These are phyloP conservation scores for Podaxis sp. DNA, from an alignment of 768 basidiomycete species.

Conservation along the genomic window DNA sequence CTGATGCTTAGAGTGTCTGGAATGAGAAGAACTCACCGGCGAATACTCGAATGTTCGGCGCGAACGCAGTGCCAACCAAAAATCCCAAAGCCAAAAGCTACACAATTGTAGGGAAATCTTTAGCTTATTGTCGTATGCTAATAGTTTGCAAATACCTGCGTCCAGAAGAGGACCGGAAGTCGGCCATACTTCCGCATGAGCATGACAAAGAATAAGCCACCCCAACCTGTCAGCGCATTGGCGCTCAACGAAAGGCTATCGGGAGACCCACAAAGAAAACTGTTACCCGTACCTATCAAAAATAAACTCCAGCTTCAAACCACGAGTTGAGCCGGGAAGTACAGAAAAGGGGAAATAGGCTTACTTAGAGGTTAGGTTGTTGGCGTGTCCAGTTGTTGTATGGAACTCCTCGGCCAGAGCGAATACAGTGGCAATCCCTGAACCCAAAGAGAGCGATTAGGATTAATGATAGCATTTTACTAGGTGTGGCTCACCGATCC, in stretches of 20 bases:
- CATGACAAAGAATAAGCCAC: slow-evolving; percentile 60
- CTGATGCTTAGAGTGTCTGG: not conserved
- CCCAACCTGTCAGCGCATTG: slow-evolving; percentile 43
- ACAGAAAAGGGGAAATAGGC: slow-evolving; percentile 12
- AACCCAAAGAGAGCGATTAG: not conserved
- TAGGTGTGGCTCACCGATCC: slow-evolving; percentile 42
- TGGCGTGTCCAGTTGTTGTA: slow-evolving; percentile 56
- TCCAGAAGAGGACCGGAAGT: slow-evolving; percentile 69
- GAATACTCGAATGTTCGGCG: slow-evolving; percentile 41
- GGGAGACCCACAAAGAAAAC: not conserved
- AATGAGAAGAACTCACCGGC: slow-evolving; percentile 13
- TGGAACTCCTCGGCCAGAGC: slow-evolving; percentile 54
- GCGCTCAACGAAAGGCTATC: too few relatives aligned
- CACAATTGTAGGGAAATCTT: not conserved
- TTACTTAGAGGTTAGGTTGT: slow-evolving; percentile 58
- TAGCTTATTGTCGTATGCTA: too few relatives aligned
- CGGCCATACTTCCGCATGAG: slow-evolving; percentile 62
- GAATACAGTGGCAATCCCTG: slow-evolving; percentile 57
- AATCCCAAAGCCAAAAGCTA: slow-evolving; percentile 58
- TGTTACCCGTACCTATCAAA: slow-evolving; percentile 41
- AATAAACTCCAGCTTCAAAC: slow-evolving; percentile 60
- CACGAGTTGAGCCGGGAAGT: not conserved
- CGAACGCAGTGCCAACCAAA: slow-evolving; percentile 42
- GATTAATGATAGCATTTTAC: not conserved
- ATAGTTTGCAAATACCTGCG: slow-evolving; percentile 39